Percentiles rank a stretch among this genome's conserved stretches.
These are phyloP conservation scores for Fusarium setosum DNA, from an alignment of 2,329 filamentous ascomycete genomes.

Conservation along the genomic window DNA sequence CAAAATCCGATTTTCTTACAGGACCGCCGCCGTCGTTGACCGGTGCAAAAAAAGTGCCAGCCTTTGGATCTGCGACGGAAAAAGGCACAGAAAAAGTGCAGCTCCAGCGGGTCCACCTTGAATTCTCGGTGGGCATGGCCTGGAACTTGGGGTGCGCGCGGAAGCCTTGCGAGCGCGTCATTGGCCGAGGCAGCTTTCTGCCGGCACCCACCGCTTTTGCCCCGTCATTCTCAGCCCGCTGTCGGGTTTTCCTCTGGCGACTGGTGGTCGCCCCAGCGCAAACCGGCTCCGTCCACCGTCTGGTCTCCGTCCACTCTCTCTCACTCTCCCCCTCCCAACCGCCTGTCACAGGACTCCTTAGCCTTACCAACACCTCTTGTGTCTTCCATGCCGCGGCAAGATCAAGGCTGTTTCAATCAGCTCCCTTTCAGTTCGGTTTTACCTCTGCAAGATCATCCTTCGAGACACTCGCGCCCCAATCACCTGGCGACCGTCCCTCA, in stretches of 20 bases:
- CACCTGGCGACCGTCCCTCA: constrained; percentile 23
- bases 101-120: constrained; percentile 30
- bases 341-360: constrained; percentile 6
- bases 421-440: constrained; percentile 6
- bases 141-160: constrained; percentile 5
- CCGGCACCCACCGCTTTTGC: constrained; percentile 45
- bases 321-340: constrained; percentile 24
- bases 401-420: constrained; percentile 9
- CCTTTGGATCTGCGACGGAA: constrained; percentile 32
- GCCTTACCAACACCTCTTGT: constrained; percentile 3
- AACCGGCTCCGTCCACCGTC: constrained; percentile 25
- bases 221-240: constrained; percentile 47
- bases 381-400: constrained; percentile 22
- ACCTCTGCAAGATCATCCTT: not conserved
- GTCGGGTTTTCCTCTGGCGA: constrained; percentile 36
- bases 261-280: constrained; percentile 38
- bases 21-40: constrained; percentile 15
- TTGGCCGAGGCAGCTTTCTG: constrained; percentile 48
- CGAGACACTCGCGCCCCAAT: constrained; percentile 11
- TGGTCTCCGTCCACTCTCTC: constrained; percentile 25
- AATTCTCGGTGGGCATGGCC: constrained; percentile 14
- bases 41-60: constrained; percentile 19
- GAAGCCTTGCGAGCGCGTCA: constrained; percentile 45
- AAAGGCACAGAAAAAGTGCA: constrained; percentile 43
- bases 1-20: not conserved